These are phyloP conservation scores for Kuraishia hungarica DNA, from an alignment of 805 yeast genomes.

Conservation along the genomic window DNA sequence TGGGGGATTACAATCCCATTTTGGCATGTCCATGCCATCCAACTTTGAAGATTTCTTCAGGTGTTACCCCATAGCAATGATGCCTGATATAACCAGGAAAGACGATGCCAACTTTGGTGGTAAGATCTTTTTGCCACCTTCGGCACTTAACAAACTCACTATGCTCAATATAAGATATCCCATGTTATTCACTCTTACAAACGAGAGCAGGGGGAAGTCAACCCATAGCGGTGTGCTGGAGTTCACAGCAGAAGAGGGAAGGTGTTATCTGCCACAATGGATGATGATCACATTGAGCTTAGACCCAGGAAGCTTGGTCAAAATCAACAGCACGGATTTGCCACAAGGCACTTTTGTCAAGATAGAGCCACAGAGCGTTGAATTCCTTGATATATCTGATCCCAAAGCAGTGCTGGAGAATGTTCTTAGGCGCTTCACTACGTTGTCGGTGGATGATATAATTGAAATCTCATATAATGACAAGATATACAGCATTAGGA, in stretches of 20 bases:
- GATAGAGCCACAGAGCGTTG: slow-evolving; percentile 91
- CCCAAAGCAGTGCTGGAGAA: slow-evolving; percentile 96
- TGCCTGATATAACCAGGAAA: slow-evolving; percentile 67
- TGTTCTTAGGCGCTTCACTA: slow-evolving; percentile 82
- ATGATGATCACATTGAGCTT: slow-evolving; percentile 74
- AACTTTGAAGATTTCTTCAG: slow-evolving; percentile 81
- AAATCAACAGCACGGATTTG: slow-evolving; percentile 67
- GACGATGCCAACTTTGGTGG: slow-evolving; percentile 90
- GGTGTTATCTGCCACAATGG: slow-evolving; percentile 94
- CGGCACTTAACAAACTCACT: slow-evolving; percentile 81
- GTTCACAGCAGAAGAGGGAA: slow-evolving; percentile 95
- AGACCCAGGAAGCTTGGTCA: slow-evolving; percentile 74
- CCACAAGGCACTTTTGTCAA: slow-evolving; percentile 86
- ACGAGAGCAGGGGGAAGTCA: slow-evolving; percentile 43
- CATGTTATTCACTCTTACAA: slow-evolving; percentile 78
- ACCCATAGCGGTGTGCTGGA: slow-evolving; percentile 95
- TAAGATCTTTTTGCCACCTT: slow-evolving; percentile 88
- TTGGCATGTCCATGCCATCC: slow-evolving; percentile 5
- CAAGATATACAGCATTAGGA: slow-evolving; percentile 67
- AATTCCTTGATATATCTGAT: slow-evolving; percentile 86
- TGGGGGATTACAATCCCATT: slow-evolving; percentile 1
- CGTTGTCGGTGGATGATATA: slow-evolving; percentile 76
- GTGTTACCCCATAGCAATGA: slow-evolving; percentile 85
- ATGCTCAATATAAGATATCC: slow-evolving; percentile 93
- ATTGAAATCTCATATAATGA: slow-evolving; percentile 82